These are phyloP conservation scores for Cucumis melo DNA, from an alignment of 306 rosid genomes.

Conservation along the genomic window DNA sequence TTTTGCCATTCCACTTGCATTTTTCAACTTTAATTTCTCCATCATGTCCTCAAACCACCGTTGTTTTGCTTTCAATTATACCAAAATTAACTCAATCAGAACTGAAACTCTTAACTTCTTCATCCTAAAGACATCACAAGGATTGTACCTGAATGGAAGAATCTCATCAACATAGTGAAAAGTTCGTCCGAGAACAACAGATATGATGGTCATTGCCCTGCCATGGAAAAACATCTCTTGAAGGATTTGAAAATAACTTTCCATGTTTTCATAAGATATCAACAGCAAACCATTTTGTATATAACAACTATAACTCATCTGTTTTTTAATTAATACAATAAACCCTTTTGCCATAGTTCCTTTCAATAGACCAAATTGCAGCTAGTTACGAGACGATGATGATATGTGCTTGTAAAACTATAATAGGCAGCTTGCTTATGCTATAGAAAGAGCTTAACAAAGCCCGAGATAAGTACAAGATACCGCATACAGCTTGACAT, in stretches of 20 bases:
- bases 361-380: no score
- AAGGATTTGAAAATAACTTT: neutral
- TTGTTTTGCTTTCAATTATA: no score
- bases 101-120: neutral
- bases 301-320: neutral
- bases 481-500: no score
- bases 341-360: no score
- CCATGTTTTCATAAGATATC: neutral
- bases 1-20: conserved; percentile 35
- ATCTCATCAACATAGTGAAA: conserved; percentile 71
- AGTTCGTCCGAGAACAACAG: conserved; percentile 87
- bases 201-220: conserved; percentile 92
- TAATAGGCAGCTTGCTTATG: no score
- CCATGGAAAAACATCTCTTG: conserved; percentile 14
- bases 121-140: conserved; percentile 31
- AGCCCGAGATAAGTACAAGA: no score
- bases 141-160: conserved; percentile 46
- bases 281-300: neutral
- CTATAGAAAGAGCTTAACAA: no score
- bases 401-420: no score
- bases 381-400: no score
- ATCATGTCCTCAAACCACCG: conserved; percentile 20
- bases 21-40: conserved; percentile 33
- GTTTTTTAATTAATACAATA: neutral
- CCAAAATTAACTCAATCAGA: no score